Evolutionary conservation across 148 eudicot genomes (phyloP).

Genomic region (Spergularia bocconei): DNA sequence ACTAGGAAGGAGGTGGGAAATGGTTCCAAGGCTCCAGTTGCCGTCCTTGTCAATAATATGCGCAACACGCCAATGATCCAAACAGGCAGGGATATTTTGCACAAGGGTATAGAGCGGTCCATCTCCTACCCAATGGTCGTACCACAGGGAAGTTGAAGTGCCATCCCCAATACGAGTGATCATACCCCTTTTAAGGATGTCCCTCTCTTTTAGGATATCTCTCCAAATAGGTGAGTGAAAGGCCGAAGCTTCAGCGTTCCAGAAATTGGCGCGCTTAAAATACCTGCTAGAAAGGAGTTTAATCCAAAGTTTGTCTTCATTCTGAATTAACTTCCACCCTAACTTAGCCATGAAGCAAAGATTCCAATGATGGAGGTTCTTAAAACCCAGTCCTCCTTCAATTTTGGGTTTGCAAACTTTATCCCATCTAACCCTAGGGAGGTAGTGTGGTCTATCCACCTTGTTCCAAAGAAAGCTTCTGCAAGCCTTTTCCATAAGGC

Average conservation of each 20-base stretch:
- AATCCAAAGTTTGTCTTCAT: not conserved
- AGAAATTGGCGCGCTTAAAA: not conserved
- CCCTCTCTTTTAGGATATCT: not conserved
- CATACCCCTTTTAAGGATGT: not conserved
- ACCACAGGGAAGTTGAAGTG: not conserved
- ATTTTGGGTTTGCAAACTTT: not conserved
- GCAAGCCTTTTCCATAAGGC: not conserved
- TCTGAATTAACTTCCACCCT: not conserved
- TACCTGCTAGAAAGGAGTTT: not conserved
- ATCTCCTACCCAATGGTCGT: not conserved
- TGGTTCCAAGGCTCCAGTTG: not conserved
- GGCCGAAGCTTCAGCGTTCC: not conserved
- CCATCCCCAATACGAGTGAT: not conserved
- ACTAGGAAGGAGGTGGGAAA: too few species aligned
- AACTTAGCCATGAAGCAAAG: not conserved
- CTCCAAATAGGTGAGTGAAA: not conserved
- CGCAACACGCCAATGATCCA: not conserved
- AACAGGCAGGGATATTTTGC: not conserved
- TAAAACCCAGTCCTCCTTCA: not conserved
- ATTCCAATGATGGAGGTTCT: not conserved
- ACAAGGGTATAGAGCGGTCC: accelerated
- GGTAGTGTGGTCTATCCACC: not conserved
- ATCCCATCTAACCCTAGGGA: not conserved
- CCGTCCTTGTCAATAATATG: not conserved
- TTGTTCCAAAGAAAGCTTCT: not conserved